A percentile compares a stretch with the other conserved stretches of the same genome.
These are phyloP conservation scores for Leishmania tarentolae DNA, from an alignment of 208 protist species.

Conservation along the genomic window DNA sequence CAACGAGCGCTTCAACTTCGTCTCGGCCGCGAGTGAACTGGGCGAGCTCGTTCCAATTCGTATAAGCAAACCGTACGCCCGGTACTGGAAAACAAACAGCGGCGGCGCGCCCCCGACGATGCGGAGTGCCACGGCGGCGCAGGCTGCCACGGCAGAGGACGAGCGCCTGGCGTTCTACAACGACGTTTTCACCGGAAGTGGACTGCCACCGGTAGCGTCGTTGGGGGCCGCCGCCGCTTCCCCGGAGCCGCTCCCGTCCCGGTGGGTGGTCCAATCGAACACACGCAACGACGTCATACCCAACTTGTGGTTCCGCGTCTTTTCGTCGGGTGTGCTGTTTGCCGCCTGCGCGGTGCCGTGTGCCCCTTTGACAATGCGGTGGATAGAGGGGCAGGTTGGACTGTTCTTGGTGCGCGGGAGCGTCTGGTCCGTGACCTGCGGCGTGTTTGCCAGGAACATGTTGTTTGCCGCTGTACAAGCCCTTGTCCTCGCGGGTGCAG, in stretches of 20 bases:
- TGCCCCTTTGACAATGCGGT: slow-evolving; percentile 69
- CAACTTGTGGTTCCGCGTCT: slow-evolving; percentile 50
- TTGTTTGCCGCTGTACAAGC: slow-evolving; percentile 50
- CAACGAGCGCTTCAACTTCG: slow-evolving; percentile 75
- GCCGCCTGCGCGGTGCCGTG: slow-evolving; percentile 41
- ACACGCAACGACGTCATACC: slow-evolving; percentile 36
- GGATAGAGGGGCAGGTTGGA: slow-evolving; percentile 71
- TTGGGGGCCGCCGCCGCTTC: slow-evolving; percentile 30
- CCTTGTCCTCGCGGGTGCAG: slow-evolving; percentile 14
- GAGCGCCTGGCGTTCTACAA: slow-evolving; percentile 53
- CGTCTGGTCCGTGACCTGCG: slow-evolving; percentile 72
- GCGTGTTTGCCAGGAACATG: slow-evolving; percentile 47
- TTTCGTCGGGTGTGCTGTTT: slow-evolving; percentile 60
- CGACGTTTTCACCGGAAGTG: slow-evolving; percentile 20
- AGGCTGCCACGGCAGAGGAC: slow-evolving; percentile 20
- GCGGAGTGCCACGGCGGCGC: background rate
- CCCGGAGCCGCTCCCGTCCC: slow-evolving; percentile 29
- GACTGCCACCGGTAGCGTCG: slow-evolving; percentile 11
- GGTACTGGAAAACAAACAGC: slow-evolving; percentile 15
- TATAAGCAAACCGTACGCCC: slow-evolving; percentile 9
- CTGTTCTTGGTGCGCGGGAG: slow-evolving; percentile 72
- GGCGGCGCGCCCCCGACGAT: background rate
- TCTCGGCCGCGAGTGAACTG: slow-evolving; percentile 24
- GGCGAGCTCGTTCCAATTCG: slow-evolving; percentile 47
- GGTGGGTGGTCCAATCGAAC: slow-evolving; percentile 71